Conservation (phyloP, 192 early-diverging fungal genomes). For the Rhizophagus sp. region DNA sequence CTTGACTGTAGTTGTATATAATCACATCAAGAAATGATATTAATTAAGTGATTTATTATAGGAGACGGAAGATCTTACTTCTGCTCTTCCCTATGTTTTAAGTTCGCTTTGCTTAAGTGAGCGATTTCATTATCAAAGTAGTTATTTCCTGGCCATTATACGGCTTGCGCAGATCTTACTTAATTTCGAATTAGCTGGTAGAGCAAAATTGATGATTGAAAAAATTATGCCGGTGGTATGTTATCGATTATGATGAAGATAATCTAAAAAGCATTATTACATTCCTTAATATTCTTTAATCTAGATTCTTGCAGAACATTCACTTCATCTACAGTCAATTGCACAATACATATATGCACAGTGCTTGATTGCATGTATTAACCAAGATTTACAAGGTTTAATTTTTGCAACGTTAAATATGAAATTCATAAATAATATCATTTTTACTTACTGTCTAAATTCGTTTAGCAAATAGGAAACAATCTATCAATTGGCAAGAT, state of each 20-base stretch:
- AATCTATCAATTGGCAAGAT: slow-evolving; percentile 6
- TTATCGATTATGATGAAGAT: background rate
- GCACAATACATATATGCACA: slow-evolving; percentile 25
- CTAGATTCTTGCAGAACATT: slow-evolving; percentile 29
- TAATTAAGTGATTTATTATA: background rate
- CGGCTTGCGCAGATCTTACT: slow-evolving; percentile 23
- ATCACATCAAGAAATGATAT: background rate
- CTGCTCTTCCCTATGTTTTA: slow-evolving; percentile 28
- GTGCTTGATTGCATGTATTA: slow-evolving; percentile 20
- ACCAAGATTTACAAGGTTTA: slow-evolving; percentile 12
- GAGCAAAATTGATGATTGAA: slow-evolving; percentile 26
- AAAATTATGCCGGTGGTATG: slow-evolving; percentile 27
- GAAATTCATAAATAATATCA: no score
- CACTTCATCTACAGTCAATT: slow-evolving; percentile 26
- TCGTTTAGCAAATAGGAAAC: slow-evolving; percentile 1
- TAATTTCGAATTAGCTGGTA: slow-evolving; percentile 19
- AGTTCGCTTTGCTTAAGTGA: slow-evolving; percentile 26
- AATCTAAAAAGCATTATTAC: background rate
- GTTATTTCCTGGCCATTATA: slow-evolving; percentile 27
- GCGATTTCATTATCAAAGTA: slow-evolving; percentile 30
- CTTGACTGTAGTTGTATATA: background rate
- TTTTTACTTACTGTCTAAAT: background rate
- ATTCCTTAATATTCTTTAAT: background rate
- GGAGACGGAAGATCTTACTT: slow-evolving; percentile 16
- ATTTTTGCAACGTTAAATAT: background rate